Evolutionary conservation across 2,329 filamentous ascomycete species (phyloP).

Genomic region (Acephala macrosclerotiorum): DNA sequence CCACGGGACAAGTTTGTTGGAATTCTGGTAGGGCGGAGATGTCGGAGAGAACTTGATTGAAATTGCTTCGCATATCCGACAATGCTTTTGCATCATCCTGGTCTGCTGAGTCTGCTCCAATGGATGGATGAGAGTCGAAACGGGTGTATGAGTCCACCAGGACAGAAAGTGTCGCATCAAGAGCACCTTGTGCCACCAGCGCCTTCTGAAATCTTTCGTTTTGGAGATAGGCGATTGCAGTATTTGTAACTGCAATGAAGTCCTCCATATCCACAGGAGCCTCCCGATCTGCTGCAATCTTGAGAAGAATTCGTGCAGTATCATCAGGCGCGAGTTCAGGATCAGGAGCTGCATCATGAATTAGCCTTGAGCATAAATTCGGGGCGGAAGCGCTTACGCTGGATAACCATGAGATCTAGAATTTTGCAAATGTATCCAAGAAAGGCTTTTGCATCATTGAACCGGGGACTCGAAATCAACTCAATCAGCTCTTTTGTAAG

Average conservation of each 20-base stretch:
- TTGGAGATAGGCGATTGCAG: conserved; percentile 63
- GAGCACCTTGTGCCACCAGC: conserved; percentile 48
- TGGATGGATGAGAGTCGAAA: conserved; percentile 46
- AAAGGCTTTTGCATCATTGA: conserved; percentile 51
- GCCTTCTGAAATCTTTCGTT: conserved; percentile 58
- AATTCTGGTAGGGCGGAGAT: conserved; percentile 59
- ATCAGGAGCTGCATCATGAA: conserved; percentile 37
- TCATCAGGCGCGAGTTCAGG: conserved; percentile 47
- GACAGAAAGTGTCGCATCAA: conserved; percentile 54
- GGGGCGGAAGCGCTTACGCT: conserved; percentile 49
- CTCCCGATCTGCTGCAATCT: conserved; percentile 52
- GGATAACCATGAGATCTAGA: conserved; percentile 59
- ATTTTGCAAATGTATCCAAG: conserved; percentile 64
- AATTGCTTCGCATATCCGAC: conserved; percentile 55
- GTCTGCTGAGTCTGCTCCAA: conserved; percentile 31
- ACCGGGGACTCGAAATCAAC: conserved; percentile 55
- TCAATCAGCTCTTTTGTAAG: conserved; percentile 58
- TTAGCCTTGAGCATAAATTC: conserved; percentile 12
- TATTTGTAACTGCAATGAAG: conserved; percentile 59
- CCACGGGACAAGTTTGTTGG: conserved; percentile 50
- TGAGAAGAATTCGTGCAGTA: conserved; percentile 59
- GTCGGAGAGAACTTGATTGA: conserved; percentile 60
- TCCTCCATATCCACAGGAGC: conserved; percentile 58
- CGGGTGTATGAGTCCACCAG: conserved; percentile 57
- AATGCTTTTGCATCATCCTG: conserved; percentile 57